Evolutionary conservation across 768 basidiomycete genomes (phyloP).

Genomic region (Paxillus ammoniavirescens): DNA sequence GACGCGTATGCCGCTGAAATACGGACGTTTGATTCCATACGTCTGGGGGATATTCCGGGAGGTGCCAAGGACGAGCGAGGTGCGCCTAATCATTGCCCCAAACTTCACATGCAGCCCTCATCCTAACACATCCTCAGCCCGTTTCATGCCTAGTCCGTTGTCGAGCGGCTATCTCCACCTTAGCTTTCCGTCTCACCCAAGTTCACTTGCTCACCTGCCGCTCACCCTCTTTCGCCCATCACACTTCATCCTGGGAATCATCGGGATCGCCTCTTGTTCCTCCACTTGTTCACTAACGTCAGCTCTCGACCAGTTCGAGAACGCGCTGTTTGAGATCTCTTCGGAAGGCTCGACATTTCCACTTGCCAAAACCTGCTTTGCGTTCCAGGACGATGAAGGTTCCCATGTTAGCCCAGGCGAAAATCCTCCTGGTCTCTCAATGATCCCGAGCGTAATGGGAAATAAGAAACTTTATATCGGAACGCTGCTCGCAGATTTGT

Average conservation of each 20-base stretch:
- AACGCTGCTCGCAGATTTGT: constrained; percentile 84
- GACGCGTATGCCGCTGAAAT: constrained; percentile 75
- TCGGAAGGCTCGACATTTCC: constrained; percentile 69
- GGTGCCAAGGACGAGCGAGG: constrained; percentile 77
- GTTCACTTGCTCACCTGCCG: constrained; percentile 61
- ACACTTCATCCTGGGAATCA: constrained; percentile 81
- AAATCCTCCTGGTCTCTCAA: constrained; percentile 59
- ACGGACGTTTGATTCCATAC: constrained; percentile 66
- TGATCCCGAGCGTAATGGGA: constrained; percentile 83
- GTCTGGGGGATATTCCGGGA: constrained; percentile 80
- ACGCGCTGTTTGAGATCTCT: constrained; percentile 61
- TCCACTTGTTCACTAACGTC: constrained; percentile 50
- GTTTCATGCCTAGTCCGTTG: constrained; percentile 77
- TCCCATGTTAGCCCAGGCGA: constrained; percentile 56
- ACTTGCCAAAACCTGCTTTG: constrained; percentile 78
- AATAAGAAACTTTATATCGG: constrained; percentile 88
- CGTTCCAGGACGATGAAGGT: constrained; percentile 68
- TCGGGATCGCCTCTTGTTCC: constrained; percentile 79
- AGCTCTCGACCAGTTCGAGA: constrained; percentile 65
- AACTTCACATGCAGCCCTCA: background rate
- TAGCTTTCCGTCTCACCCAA: constrained; percentile 73
- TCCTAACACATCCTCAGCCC: constrained; percentile 43
- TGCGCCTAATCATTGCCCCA: constrained; percentile 30
- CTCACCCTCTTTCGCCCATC: constrained; percentile 76
- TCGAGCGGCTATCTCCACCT: constrained; percentile 83